Evolutionary conservation across 1,284 basidiomycete genomes (phyloP).

Genomic region (Naganishia liquefaciens): DNA sequence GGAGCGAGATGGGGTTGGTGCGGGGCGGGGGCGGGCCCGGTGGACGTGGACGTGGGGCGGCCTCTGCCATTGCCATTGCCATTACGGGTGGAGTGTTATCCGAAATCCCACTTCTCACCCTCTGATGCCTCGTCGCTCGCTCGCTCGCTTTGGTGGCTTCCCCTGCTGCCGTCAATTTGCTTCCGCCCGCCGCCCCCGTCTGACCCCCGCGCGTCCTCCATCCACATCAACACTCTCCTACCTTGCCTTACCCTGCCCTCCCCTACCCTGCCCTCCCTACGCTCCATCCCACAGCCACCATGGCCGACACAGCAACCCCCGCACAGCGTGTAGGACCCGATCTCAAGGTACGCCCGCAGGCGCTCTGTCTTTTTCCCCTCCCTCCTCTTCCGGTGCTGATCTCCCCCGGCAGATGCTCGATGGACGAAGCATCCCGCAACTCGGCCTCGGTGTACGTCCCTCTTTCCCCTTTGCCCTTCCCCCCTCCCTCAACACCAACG

Average conservation of each 20-base stretch:
- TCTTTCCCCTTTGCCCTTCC: slow-evolving; percentile 7
- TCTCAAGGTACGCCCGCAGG: slow-evolving; percentile 6
- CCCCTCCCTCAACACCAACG: too few relatives aligned
- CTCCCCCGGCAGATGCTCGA: slow-evolving; percentile 48
- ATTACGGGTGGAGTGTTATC: too few relatives aligned
- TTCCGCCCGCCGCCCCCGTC: too few relatives aligned
- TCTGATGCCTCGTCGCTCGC: too few relatives aligned
- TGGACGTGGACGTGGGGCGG: not conserved
- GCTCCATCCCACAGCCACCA: not conserved
- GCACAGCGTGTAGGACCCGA: slow-evolving; percentile 5
- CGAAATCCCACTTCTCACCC: not conserved
- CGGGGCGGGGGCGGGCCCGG: not conserved
- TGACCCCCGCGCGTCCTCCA: too few relatives aligned
- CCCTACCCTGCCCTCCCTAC: too few relatives aligned
- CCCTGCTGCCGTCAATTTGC: too few relatives aligned
- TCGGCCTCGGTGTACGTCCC: slow-evolving; percentile 62
- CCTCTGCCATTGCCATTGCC: too few relatives aligned
- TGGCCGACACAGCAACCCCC: not conserved
- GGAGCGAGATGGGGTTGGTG: slow-evolving; percentile 48
- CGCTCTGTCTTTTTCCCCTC: not conserved
- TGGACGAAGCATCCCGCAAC: slow-evolving; percentile 64
- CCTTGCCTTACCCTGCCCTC: too few relatives aligned
- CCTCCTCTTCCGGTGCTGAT: not conserved
- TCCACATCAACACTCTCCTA: too few relatives aligned
- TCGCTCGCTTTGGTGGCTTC: too few relatives aligned